A percentile compares a stretch with the other conserved stretches of the same genome.
Conservation (phyloP, 2,329 filamentous ascomycete species). For the Sordariomycetes sp. region DNA sequence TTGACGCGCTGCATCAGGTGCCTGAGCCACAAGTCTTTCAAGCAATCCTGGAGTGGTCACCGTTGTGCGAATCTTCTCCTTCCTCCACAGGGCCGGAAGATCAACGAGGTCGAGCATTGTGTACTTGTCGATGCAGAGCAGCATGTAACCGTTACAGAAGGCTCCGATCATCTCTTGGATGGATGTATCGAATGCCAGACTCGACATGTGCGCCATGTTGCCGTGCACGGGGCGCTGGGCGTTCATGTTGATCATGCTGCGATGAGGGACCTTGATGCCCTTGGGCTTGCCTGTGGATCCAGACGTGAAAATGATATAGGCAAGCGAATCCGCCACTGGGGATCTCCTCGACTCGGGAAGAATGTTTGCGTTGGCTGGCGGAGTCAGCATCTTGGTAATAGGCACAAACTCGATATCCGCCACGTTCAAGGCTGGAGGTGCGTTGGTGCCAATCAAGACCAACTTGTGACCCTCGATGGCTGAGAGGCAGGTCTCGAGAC, state of each 20-base stretch:
- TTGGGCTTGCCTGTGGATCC: constrained; percentile 41
- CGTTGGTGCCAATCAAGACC: constrained; percentile 6
- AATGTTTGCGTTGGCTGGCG: neutral
- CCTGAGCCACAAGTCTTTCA: constrained; percentile 7
- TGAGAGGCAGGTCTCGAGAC: constrained; percentile 10
- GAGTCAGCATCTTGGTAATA: neutral
- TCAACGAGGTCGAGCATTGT: constrained; percentile 4
- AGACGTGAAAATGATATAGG: constrained; percentile 38
- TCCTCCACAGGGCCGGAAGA: constrained; percentile 5
- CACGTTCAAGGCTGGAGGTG: neutral
- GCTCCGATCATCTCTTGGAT: constrained; percentile 7
- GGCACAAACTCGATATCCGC: constrained; percentile 2
- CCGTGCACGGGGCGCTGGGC: constrained; percentile 1
- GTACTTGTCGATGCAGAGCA: constrained; percentile 6
- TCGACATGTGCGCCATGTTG: constrained; percentile 5
- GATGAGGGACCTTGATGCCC: constrained; percentile 27
- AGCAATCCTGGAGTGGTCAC: constrained; percentile 8
- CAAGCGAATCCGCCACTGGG: constrained; percentile 3
- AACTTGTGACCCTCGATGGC: constrained; percentile 4
- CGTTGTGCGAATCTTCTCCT: constrained; percentile 4
- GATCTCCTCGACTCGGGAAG: neutral
- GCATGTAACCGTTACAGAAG: constrained; percentile 6
- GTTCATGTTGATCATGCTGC: constrained; percentile 4
- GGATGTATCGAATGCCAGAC: constrained; percentile 7
- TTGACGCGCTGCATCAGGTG: neutral